Evolutionary conservation across 208 protist genomes (phyloP).

Genomic region (Crithidia acanthocephali): DNA sequence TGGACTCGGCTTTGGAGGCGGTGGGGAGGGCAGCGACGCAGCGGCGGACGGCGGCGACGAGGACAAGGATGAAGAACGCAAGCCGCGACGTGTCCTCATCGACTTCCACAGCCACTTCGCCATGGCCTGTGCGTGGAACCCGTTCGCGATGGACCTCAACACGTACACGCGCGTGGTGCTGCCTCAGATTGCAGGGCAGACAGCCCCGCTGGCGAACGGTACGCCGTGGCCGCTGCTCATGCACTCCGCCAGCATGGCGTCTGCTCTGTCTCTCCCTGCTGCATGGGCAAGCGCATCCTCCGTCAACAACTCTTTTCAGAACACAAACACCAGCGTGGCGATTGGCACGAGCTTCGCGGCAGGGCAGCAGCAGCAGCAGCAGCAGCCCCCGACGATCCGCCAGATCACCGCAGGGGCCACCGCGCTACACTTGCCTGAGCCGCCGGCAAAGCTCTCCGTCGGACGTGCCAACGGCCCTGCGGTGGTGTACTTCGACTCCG

Average conservation of each 20-base stretch:
- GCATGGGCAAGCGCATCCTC: not conserved
- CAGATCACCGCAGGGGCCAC: conserved; percentile 21
- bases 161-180: conserved; percentile 29
- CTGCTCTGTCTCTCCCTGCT: not conserved
- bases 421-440: conserved; percentile 21
- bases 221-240: conserved; percentile 34
- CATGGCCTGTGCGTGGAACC: conserved; percentile 31
- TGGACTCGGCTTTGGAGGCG: conserved; percentile 13
- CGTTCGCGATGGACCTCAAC: conserved; percentile 23
- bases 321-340: not conserved
- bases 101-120: conserved; percentile 37
- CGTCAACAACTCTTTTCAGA: not conserved
- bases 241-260: conserved; percentile 25
- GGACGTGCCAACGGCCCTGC: conserved; percentile 44
- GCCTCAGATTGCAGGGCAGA: conserved; percentile 25
- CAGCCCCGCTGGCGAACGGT: conserved; percentile 17
- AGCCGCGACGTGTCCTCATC: conserved; percentile 31
- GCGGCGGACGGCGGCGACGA: not conserved
- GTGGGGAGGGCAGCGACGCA: not conserved
- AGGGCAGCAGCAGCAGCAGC: conserved; percentile 8
- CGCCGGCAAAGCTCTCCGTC: conserved; percentile 28
- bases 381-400: conserved; percentile 10
- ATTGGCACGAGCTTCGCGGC: not conserved
- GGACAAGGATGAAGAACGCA: not conserved
- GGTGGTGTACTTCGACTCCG: conserved; percentile 65